Base-by-base conservation (phyloP, 2,329 filamentous ascomycete species). In the Annulohypoxylon truncatum region DNA sequence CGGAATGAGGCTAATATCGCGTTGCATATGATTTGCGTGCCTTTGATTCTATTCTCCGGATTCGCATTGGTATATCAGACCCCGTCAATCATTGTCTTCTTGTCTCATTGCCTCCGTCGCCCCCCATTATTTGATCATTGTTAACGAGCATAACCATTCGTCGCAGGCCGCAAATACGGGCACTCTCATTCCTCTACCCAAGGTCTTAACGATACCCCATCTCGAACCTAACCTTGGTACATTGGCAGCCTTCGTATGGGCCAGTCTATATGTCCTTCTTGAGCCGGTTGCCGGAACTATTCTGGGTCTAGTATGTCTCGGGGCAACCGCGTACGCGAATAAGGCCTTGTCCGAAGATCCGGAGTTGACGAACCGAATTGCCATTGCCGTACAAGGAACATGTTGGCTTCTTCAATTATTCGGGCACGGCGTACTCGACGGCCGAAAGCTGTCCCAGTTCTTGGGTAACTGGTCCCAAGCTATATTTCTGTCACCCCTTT, bases 391-490 rank as follows among this genome's bases (percentile, higher is more conserved):
- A 44, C 90, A 96, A 72, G 77, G 94, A 46, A 82, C 90, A 48
- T 90, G 89, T 66, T 99, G 96, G 96, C 82, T 97, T 60, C 84
- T 90, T 53, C 96, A 99, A 77, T 97, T 99, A 76, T 74, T 98
- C 53, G 96, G 96, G 26, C 96, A 99, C 76, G 94, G 94, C 35
- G 88, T 86, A 53, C 98, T 93, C 73, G 96, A 98, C 80, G 89
- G 92, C 18, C 89, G 95, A 55, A 42, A 20, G 38, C 38, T 42
- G 93, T 94, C 2, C 96, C 95, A 6, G 95, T 82, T 98, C 69
- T 82, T 98, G 50, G 94, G 98, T 80, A 98, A 97, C 75, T 81
- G 98, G 42, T 85, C 96, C 50, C 96, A 98, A 80, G 94, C 96
- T 26, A 79, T 98, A 69, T 95, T 98, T 75, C 85, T 98, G 22